phyloP scores from a whole-genome alignment of 305 asterid genomes.

The Fraxinus floribunda region DNA sequence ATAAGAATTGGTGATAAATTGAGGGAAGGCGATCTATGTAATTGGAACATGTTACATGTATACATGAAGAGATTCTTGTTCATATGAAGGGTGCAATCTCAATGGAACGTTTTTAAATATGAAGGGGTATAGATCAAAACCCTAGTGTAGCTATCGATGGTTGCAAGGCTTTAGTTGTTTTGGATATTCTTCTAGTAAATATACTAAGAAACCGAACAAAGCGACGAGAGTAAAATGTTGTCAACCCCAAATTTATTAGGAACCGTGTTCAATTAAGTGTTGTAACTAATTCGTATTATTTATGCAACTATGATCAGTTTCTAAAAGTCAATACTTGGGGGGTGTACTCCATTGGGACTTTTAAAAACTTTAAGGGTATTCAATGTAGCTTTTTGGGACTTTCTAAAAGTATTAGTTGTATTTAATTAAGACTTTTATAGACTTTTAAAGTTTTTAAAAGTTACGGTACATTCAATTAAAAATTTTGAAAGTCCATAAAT shows the following conservation, averaged over 20 bases:
- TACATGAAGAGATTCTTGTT: neutral
- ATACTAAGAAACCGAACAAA: neutral
- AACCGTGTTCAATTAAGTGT: neutral
- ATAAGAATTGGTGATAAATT: neutral
- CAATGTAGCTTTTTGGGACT: too few species aligned
- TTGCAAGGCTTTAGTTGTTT: neutral
- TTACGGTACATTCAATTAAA: too few species aligned
- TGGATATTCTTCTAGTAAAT: neutral
- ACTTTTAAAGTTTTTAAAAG: too few species aligned
- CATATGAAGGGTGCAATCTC: neutral
- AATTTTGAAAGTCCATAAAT: too few species aligned
- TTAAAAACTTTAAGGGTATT: too few species aligned
- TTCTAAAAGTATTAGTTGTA: too few species aligned
- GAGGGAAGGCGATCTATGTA: neutral
- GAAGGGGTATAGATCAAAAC: too few species aligned
- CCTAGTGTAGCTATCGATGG: neutral
- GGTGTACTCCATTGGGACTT: too few species aligned
- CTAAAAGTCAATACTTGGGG: neutral
- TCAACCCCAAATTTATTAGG: neutral
- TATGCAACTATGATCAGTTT: neutral
- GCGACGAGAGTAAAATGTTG: neutral
- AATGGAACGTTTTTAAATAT: too few species aligned
- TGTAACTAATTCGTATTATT: too few species aligned
- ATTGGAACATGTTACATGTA: neutral
- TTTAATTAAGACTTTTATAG: too few species aligned